Evolutionary conservation across 345 rosid species (phyloP).

Genomic region (Euphorbia lathyris): DNA sequence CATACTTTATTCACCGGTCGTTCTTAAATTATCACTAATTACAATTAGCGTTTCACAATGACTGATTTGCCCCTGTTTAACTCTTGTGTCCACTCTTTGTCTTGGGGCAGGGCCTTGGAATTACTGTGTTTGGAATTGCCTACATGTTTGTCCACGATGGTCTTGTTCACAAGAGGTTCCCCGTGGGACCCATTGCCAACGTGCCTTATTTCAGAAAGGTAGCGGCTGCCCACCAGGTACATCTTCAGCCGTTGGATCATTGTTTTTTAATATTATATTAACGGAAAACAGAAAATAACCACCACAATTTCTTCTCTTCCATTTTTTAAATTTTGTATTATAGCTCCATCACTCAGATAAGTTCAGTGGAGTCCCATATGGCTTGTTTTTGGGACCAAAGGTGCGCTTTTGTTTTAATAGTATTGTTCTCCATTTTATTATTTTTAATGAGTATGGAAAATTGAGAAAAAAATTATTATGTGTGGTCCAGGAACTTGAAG

Average conservation of each 20-base stretch:
- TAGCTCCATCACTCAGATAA: constrained; percentile 63
- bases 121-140: constrained; percentile 67
- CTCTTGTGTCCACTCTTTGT: not conserved
- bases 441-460: not conserved
- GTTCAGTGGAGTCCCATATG: constrained; percentile 61
- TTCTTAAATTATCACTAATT: not conserved
- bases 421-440: not conserved
- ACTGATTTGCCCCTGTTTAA: not conserved
- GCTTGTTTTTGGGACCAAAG: constrained; percentile 61
- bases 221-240: constrained; percentile 67
- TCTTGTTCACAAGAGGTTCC: constrained; percentile 66
- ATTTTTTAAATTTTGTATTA: not conserved
- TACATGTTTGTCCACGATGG: constrained; percentile 79
- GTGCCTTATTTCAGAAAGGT: constrained; percentile 57
- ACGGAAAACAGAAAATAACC: constrained; percentile 10
- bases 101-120: constrained; percentile 52
- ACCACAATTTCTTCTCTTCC: not conserved
- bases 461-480: not conserved
- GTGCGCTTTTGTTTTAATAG: constrained; percentile 18
- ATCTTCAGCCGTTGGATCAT: not conserved
- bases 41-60: not conserved
- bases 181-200: constrained; percentile 61
- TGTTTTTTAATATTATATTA: not conserved
- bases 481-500: constrained; percentile 48
- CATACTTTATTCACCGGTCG: not conserved